Evolutionary conservation across 2,329 filamentous ascomycete genomes (phyloP), one percentile per base, ranked within the genome.

Genomic region (Fusarium equiseti): DNA sequence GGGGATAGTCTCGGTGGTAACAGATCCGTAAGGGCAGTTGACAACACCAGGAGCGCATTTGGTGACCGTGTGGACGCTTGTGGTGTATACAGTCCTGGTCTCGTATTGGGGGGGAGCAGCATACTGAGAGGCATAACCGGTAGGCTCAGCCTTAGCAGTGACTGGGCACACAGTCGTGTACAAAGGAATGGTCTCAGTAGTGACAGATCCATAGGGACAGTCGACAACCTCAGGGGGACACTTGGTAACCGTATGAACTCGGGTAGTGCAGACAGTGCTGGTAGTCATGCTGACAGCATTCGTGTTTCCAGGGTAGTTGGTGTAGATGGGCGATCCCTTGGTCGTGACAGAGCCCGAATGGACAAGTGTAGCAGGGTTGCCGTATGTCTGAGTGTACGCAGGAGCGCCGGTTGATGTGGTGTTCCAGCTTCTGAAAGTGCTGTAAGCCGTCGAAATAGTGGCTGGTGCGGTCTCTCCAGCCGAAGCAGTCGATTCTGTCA

Each of bases 51-150:
- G 81, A 58, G 81, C 82, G 79, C 87, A 89, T 42, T 83, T 85
- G 76, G 85, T 88, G 79, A 88, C 81, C 76, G 86, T 88, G 69
- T 84, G 81, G 69, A 84, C 81, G 74, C 82, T 82, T 73, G 86
- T 89, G 74, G 82, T 79, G 82, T 85, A 87, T 79, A 88, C 80
- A 73, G 86, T 83, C 72, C 71, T 76, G 24, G 75, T 78, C 51
- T 73, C 74, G 53, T 68, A 68, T 29, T 53, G 66, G 54, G 66
- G 55, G 12, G 61, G 26, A 15, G 35, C 20, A 40, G 61, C 51
- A 27, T 66, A 55, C 46, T 67, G 62, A 52, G 66, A 58, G 38
- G 62, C 56, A n/a, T 67, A 51, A 18, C 50, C 26, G 8, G 63
- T 63, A 26, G 66, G 66, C n/a, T 67, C 70, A 31, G 73, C 66